phyloP scores from a whole-genome alignment of 2,329 filamentous ascomycete genomes.

The Neonectria coccinea region DNA sequence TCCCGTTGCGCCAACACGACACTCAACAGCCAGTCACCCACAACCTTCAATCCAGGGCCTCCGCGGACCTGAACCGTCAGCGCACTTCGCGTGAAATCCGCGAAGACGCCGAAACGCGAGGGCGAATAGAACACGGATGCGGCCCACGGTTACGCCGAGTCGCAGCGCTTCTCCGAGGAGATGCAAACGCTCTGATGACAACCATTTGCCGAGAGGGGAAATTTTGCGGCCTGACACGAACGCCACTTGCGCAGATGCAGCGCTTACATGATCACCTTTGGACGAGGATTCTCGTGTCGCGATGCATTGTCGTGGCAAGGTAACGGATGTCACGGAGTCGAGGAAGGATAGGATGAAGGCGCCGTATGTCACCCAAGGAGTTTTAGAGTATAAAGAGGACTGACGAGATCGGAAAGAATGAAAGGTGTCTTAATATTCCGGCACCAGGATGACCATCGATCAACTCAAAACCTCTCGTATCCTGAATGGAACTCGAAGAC shows the following conservation, averaged over 20 bases:
- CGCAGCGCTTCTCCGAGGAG: constrained; percentile 3
- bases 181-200: not conserved
- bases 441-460: not conserved
- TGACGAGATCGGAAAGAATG: not conserved
- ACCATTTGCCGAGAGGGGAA: constrained; percentile 15
- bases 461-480: not conserved
- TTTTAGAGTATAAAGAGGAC: not conserved
- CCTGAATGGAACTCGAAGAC: not conserved
- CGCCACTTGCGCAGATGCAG: not conserved
- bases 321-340: not conserved
- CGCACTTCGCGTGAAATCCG: not conserved
- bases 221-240: too few species aligned
- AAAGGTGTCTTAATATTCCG: not conserved
- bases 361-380: too few species aligned
- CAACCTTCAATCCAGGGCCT: not conserved
- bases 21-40: not conserved
- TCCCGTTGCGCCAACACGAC: not conserved
- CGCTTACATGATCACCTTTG: constrained; percentile 5
- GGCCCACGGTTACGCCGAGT: not conserved
- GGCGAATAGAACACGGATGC: not conserved
- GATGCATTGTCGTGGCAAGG: not conserved
- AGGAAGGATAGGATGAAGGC: not conserved
- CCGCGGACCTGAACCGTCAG: not conserved
- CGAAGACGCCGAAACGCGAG: not conserved
- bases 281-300: not conserved